Percentiles rank a stretch among this genome's conserved stretches.
These are phyloP conservation scores for Rhododendron kiyosumense DNA, from an alignment of 148 eudicot genomes.

Conservation along the genomic window DNA sequence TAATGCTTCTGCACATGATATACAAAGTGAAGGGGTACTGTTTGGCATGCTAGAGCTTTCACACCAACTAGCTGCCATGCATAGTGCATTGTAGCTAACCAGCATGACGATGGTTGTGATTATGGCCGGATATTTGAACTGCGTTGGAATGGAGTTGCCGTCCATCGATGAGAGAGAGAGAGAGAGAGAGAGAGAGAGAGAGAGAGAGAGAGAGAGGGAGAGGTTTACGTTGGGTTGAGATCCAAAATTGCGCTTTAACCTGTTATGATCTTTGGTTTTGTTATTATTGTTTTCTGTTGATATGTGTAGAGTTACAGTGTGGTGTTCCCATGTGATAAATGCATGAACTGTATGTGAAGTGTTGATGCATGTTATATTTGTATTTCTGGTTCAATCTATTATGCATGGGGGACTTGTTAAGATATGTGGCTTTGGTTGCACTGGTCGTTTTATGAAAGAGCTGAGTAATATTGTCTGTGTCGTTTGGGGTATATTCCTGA, in stretches of 20 bases:
- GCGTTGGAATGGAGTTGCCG: too few relatives aligned
- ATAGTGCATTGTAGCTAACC: too few relatives aligned
- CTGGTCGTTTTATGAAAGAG: neutral
- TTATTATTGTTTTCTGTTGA: neutral
- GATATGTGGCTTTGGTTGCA: neutral
- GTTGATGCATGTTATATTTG: neutral
- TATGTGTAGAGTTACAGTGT: neutral
- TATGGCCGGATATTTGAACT: too few relatives aligned
- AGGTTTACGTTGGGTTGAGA: too few relatives aligned
- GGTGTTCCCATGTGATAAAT: neutral
- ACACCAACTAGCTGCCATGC: too few relatives aligned
- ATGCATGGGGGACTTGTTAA: neutral
- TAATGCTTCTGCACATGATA: too few relatives aligned
- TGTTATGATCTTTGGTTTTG: neutral
- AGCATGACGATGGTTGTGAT: too few relatives aligned
- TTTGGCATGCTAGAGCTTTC: too few relatives aligned
- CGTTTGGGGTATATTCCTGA: neutral
- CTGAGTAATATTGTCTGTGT: neutral
- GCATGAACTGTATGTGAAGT: neutral
- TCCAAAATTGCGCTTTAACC: too few relatives aligned
- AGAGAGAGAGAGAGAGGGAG: too few relatives aligned
- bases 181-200: too few relatives aligned
- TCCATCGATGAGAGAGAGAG: fast-evolving
- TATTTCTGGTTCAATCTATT: neutral
- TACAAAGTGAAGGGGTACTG: too few relatives aligned